phyloP scores from a whole-genome alignment of 1,284 basidiomycete species.

The Papiliotrema terrestris region DNA sequence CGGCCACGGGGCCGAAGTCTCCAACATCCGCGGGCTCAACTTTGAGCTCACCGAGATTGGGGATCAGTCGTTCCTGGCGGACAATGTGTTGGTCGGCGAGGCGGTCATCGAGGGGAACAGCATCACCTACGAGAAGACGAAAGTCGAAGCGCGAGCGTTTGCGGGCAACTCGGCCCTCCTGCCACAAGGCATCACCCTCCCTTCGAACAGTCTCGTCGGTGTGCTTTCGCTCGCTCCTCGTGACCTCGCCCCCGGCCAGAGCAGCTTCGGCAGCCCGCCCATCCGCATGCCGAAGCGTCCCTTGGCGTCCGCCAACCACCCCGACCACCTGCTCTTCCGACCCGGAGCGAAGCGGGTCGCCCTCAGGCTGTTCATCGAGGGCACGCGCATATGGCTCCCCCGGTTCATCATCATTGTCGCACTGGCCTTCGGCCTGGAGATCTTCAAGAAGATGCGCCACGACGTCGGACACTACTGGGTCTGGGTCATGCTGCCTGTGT shows the following conservation, averaged over 20 bases:
- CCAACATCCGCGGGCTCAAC: background rate
- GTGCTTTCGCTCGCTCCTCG: conserved; percentile 1
- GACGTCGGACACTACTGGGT: background rate
- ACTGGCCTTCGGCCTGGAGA: background rate
- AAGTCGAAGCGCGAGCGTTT: background rate
- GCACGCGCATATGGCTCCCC: conserved; percentile 1
- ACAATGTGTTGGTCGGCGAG: conserved; percentile 2
- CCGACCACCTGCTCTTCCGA: background rate
- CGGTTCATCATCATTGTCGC: conserved; percentile 2
- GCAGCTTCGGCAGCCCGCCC: conserved; percentile 5
- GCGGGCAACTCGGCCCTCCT: conserved; percentile 2
- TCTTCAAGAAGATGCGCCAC: background rate
- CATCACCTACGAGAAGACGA: background rate
- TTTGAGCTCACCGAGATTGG: conserved; percentile 4
- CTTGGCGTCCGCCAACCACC: background rate
- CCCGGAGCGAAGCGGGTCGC: background rate
- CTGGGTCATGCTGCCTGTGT: background rate
- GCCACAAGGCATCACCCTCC: conserved; percentile 2
- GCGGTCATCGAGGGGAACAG: background rate
- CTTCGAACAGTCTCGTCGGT: conserved; percentile 2
- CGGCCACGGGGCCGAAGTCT: conserved; percentile 2
- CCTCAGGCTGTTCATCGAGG: conserved; percentile 2
- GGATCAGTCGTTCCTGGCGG: conserved; percentile 2
- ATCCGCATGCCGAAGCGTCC: conserved; percentile 5
- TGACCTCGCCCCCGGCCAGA: conserved; percentile 1